Evolutionary conservation across 305 asterid genomes (phyloP).

Genomic region (Vinca major): DNA sequence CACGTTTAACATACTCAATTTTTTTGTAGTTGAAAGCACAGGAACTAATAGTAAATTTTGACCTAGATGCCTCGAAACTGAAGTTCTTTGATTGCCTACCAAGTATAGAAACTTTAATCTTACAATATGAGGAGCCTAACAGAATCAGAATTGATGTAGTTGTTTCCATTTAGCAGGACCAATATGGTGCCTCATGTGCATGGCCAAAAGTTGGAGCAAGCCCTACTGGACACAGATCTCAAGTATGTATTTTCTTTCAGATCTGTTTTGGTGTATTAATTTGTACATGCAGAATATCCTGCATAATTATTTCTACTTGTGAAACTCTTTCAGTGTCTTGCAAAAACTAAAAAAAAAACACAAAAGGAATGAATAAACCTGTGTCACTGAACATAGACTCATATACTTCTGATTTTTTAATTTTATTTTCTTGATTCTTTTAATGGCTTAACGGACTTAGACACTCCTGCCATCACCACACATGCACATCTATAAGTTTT

Average conservation of each 20-base stretch:
- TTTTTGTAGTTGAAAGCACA: too few species aligned
- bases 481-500: too few species aligned
- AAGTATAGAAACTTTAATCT: neutral
- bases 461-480: too few species aligned
- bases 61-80: neutral
- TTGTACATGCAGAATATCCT: neutral
- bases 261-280: neutral
- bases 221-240: constrained; percentile 59
- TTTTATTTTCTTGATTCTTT: too few species aligned
- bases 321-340: neutral
- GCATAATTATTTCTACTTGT: neutral
- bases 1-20: too few species aligned
- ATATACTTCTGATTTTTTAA: too few species aligned
- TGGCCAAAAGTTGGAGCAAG: constrained; percentile 52
- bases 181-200: constrained; percentile 49
- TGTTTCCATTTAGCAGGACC: constrained; percentile 40
- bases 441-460: too few species aligned
- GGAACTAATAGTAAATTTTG: too few species aligned
- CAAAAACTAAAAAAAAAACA: too few species aligned
- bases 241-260: constrained; percentile 34
- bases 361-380: too few species aligned
- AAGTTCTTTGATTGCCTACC: neutral
- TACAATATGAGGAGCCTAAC: neutral
- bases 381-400: too few species aligned
- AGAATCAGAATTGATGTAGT: constrained; percentile 5